Conservation (phyloP, 108 stramenopile genomes). For the Skeletonema potamos region DNA sequence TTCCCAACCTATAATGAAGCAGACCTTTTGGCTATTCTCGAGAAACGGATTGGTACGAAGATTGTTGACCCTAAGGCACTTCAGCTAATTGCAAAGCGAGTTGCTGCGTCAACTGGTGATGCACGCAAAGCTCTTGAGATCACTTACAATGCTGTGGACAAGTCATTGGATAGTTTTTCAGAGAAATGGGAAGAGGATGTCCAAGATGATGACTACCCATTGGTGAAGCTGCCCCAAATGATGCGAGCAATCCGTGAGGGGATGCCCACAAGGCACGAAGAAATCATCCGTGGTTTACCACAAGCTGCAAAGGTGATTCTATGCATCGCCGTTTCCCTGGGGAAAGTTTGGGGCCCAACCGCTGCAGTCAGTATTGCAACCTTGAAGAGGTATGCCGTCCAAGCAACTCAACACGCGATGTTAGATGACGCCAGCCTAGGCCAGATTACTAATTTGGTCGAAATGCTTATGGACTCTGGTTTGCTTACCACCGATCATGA, state of each 20-base stretch:
- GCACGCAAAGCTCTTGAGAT: conserved; percentile 62
- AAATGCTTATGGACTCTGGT: conserved; percentile 53
- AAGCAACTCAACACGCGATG: conserved; percentile 22
- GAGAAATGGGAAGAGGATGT: conserved; percentile 4
- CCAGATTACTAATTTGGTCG: conserved; percentile 34
- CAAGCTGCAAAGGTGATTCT: conserved; percentile 54
- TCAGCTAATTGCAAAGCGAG: conserved; percentile 53
- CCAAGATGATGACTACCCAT: conserved; percentile 24
- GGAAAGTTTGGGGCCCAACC: conserved; percentile 28
- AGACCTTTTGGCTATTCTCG: conserved; percentile 53
- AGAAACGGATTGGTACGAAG: conserved; percentile 53
- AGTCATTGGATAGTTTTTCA: conserved; percentile 8
- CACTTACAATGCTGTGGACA: conserved; percentile 42
- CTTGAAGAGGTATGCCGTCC: conserved; percentile 31
- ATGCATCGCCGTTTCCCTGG: conserved; percentile 46
- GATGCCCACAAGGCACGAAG: conserved; percentile 35
- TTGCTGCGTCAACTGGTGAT: conserved; percentile 63
- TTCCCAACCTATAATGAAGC: conserved; percentile 58
- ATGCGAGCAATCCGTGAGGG: conserved; percentile 52
- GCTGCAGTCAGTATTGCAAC: conserved; percentile 30
- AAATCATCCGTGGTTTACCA: conserved; percentile 52
- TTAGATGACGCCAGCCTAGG: conserved; percentile 26
- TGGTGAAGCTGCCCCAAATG: conserved; percentile 62
- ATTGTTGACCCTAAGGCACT: conserved; percentile 63
- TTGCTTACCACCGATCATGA: conserved; percentile 22